phyloP scores from a whole-genome alignment of 306 rosid species.

The Ormosia semicastrata region DNA sequence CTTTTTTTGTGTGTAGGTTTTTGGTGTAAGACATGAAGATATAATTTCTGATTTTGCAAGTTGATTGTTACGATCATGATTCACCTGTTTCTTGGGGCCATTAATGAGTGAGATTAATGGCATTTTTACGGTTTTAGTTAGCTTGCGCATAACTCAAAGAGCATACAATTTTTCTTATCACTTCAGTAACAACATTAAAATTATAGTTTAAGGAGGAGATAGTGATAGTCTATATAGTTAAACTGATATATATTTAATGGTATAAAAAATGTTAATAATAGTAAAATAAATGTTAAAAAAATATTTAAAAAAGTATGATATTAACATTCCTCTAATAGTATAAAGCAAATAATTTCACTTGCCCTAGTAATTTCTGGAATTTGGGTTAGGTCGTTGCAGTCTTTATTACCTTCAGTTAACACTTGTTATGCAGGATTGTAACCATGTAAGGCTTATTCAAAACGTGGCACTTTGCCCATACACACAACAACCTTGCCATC shows the following conservation, averaged over 20 bases:
- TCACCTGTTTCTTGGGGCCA: background rate
- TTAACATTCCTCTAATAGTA: no score
- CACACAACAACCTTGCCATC: background rate
- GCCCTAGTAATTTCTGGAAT: no score
- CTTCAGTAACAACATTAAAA: no score
- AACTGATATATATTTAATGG: no score
- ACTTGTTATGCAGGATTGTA: background rate
- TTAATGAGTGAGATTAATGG: background rate
- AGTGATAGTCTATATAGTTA: no score
- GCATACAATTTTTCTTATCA: no score
- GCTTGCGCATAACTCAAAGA: background rate
- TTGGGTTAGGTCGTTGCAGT: background rate
- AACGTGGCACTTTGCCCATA: background rate
- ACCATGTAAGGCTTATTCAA: background rate
- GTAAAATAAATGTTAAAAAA: no score
- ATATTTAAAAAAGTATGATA: no score
- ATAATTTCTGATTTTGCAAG: background rate
- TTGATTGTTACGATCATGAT: background rate
- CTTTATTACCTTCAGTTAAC: background rate
- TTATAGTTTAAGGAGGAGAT: no score
- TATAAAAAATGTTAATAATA: no score
- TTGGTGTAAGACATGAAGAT: background rate
- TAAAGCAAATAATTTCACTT: background rate
- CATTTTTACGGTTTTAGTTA: background rate
- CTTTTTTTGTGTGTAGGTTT: background rate